Evolutionary conservation across 2,329 filamentous ascomycete species (phyloP).

Genomic region (Exophiala sp.): DNA sequence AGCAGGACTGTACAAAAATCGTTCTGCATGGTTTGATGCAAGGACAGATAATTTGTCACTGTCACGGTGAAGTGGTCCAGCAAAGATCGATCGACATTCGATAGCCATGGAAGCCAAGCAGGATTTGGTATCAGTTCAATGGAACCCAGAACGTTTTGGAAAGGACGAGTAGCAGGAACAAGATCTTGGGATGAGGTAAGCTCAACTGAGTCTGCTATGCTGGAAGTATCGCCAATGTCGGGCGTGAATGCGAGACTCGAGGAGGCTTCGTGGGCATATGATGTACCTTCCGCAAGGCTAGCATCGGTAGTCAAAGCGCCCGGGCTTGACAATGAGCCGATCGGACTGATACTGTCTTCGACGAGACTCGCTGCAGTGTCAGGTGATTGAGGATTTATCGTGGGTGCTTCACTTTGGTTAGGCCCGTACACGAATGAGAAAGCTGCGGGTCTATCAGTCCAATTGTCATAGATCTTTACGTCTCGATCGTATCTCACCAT

Average conservation of each 20-base stretch:
- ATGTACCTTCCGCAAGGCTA: too few relatives aligned
- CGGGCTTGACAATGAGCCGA: too few relatives aligned
- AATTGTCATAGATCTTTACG: too few relatives aligned
- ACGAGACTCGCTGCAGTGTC: too few relatives aligned
- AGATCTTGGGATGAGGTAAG: neutral
- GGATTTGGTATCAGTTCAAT: neutral
- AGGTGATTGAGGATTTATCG: too few relatives aligned
- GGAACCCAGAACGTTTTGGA: neutral
- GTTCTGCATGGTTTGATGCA: slow-evolving; percentile 1
- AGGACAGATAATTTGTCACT: neutral
- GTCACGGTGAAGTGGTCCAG: slow-evolving; percentile 1
- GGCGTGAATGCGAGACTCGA: too few relatives aligned
- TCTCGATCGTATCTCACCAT: neutral
- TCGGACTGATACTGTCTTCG: too few relatives aligned
- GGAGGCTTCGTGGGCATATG: too few relatives aligned
- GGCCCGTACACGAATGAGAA: neutral
- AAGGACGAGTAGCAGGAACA: neutral
- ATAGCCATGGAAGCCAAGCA: slow-evolving; percentile 1
- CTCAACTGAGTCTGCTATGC: neutral
- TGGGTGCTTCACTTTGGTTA: too few relatives aligned
- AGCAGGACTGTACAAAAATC: slow-evolving; percentile 2
- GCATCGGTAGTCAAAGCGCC: too few relatives aligned
- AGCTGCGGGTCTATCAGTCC: neutral
- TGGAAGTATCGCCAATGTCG: too few relatives aligned
- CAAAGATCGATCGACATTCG: neutral